A percentile compares a stretch with the other conserved stretches of the same genome.
phyloP scores from a whole-genome alignment of 2,329 filamentous ascomycete genomes.

The Ophiostoma angusticollis region DNA sequence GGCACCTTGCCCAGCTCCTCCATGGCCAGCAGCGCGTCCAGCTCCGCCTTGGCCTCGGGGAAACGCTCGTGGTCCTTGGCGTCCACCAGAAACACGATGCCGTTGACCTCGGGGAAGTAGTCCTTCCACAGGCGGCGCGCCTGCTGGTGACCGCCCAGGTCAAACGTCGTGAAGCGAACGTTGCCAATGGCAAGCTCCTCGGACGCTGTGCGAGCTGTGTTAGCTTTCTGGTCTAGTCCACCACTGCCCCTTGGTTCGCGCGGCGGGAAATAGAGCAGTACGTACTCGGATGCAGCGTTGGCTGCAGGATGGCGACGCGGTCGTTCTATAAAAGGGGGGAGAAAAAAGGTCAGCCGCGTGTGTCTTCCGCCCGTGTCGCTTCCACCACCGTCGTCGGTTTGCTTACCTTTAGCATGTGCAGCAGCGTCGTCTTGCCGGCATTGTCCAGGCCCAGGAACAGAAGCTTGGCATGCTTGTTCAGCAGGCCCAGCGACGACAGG shows the following conservation, averaged over 20 bases:
- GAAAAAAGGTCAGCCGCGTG: too few relatives aligned
- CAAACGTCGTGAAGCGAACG: constrained; percentile 89
- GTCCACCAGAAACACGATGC: constrained; percentile 95
- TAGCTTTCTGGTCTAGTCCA: not conserved
- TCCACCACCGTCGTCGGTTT: too few relatives aligned
- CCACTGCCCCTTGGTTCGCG: not conserved
- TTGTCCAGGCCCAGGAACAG: constrained; percentile 89
- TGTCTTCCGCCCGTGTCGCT: too few relatives aligned
- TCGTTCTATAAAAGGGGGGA: constrained; percentile 70
- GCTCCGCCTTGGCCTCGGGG: constrained; percentile 86
- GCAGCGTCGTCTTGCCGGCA: constrained; percentile 83
- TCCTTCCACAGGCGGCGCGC: constrained; percentile 91
- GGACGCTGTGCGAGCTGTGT: constrained; percentile 43
- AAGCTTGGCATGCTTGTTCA: constrained; percentile 94
- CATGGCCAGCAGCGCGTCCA: constrained; percentile 91
- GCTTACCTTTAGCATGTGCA: constrained; percentile 88
- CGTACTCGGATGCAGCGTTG: constrained; percentile 82
- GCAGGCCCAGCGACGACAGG: constrained; percentile 71
- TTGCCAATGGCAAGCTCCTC: constrained; percentile 89
- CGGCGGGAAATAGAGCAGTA: constrained; percentile 14
- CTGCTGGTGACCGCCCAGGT: constrained; percentile 88
- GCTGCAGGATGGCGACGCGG: constrained; percentile 79
- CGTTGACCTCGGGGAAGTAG: constrained; percentile 92
- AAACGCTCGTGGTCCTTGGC: constrained; percentile 96
- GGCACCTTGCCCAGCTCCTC: constrained; percentile 93